A percentile compares a stretch with the other conserved stretches of the same genome.
phyloP scores from a whole-genome alignment of 73 alveolate species.

The Symbiodinium pilosum region DNA sequence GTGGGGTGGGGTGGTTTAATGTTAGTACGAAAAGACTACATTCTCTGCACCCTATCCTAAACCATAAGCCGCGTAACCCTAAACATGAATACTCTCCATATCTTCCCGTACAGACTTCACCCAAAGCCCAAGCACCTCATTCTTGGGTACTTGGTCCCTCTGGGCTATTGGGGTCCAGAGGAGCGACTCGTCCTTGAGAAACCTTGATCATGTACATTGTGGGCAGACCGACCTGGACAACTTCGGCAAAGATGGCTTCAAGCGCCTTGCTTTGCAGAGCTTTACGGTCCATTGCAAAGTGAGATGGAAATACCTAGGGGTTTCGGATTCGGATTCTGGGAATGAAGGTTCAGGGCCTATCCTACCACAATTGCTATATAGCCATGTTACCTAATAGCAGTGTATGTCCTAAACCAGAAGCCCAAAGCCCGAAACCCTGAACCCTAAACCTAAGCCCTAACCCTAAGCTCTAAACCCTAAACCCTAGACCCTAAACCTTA shows the following conservation, averaged over 20 bases:
- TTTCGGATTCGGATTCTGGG: background rate
- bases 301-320: background rate
- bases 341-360: background rate
- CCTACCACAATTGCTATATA: too few species aligned
- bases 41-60: too few species aligned
- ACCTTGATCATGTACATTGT: too few species aligned
- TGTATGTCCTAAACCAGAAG: background rate
- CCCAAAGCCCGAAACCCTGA: background rate
- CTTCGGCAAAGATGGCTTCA: conserved; percentile 59
- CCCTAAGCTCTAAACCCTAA: background rate
- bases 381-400: too few species aligned
- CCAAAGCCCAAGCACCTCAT: background rate
- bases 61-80: too few species aligned
- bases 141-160: background rate
- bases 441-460: background rate
- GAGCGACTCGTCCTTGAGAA: too few species aligned
- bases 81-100: too few species aligned
- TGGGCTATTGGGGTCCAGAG: too few species aligned
- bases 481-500: background rate
- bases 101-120: too few species aligned
- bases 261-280: background rate
- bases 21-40: too few species aligned
- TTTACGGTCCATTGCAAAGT: background rate
- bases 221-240: conserved; percentile 10
- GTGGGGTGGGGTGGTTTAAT: too few species aligned